Conservation (phyloP, 2,329 filamentous ascomycete species). For the Colletotrichum magnum region DNA sequence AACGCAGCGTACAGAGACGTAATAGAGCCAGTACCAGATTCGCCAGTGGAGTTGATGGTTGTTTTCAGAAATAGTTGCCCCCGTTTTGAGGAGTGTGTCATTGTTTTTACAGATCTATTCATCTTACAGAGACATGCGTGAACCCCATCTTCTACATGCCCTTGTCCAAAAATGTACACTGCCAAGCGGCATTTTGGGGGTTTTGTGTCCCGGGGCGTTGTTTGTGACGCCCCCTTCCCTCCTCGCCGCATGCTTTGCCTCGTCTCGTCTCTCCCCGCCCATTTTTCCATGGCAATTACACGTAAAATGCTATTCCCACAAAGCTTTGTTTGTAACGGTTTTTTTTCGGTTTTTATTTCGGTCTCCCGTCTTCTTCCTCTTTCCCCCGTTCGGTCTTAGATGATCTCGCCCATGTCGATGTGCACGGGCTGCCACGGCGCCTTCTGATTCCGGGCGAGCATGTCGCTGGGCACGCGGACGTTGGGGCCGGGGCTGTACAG, state of each 20-base stretch:
- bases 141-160: conserved; percentile 25
- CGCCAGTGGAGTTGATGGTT: not conserved
- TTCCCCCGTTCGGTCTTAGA: conserved; percentile 53
- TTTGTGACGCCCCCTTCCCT: not conserved
- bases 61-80: conserved; percentile 9
- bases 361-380: too few relatives aligned
- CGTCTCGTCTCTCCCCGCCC: not conserved
- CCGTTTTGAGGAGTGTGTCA: conserved; percentile 37
- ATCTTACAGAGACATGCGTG: conserved; percentile 52
- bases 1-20: not conserved
- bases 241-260: too few relatives aligned
- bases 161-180: conserved; percentile 40
- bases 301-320: conserved; percentile 19
- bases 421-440: conserved; percentile 76
- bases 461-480: conserved; percentile 78
- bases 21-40: not conserved
- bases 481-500: conserved; percentile 84
- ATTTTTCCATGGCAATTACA: conserved; percentile 26
- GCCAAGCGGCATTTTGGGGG: conserved; percentile 32
- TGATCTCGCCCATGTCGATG: conserved; percentile 80
- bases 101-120: conserved; percentile 56
- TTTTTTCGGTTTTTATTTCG: too few relatives aligned
- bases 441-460: conserved; percentile 71
- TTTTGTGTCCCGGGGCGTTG: not conserved
- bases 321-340: too few relatives aligned